These are phyloP conservation scores for Venturia carpophila DNA, from an alignment of 2,329 filamentous ascomycete genomes.

Conservation along the genomic window DNA sequence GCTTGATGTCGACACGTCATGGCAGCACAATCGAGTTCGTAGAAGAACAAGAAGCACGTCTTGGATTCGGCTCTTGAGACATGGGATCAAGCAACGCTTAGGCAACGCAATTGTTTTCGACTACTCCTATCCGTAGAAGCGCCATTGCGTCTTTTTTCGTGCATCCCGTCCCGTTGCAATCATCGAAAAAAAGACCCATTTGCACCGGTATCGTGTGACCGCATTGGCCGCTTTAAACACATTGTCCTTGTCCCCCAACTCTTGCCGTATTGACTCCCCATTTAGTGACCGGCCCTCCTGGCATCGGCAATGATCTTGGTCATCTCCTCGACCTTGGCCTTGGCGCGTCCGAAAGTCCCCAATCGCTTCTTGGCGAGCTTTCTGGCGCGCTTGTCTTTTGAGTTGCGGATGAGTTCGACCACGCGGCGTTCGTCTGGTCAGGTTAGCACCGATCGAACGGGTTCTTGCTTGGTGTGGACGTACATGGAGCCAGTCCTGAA, in stretches of 20 bases:
- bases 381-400: conserved; percentile 97
- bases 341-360: conserved; percentile 96
- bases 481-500: conserved; percentile 52
- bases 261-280: conserved; percentile 18
- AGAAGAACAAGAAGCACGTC: background rate
- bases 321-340: conserved; percentile 99
- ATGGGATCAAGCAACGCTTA: conserved; percentile 7
- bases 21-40: background rate
- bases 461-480: too few relatives aligned
- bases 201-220: background rate
- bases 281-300: conserved; percentile 68
- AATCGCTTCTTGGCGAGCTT: conserved; percentile 39
- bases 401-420: conserved; percentile 98
- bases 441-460: too few relatives aligned
- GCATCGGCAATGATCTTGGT: conserved; percentile 96
- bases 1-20: background rate
- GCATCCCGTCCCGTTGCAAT: background rate
- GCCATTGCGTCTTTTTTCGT: conserved; percentile 2
- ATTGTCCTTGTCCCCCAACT: background rate
- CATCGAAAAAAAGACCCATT: conserved; percentile 9
- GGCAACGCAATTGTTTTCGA: background rate
- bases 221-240: background rate
- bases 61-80: conserved; percentile 4
- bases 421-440: conserved; percentile 91
- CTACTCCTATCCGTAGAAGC: background rate